Base-by-base conservation (phyloP, 2,329 filamentous ascomycete species). In the Emmonsiellopsis sp. region DNA sequence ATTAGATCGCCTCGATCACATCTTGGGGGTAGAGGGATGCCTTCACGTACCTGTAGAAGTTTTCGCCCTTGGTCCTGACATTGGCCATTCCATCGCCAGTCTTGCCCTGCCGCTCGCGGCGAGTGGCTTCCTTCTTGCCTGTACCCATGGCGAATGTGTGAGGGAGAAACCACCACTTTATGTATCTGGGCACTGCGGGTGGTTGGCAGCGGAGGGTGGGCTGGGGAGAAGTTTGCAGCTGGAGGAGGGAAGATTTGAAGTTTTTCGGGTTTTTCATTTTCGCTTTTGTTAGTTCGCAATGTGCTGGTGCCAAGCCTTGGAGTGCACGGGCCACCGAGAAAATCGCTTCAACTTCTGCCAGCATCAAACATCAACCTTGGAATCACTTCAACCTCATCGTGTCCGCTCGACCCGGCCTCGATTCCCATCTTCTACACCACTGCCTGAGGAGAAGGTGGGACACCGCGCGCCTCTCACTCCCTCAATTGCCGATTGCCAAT, bases 11-110 rank as follows among this genome's bases (percentile, higher is more conserved):
- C 32, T 42, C 32, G 42, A 43, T 50, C 6, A 39, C 21, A 34
- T 42, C 14, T 32, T 13, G 14, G 10, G 44, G n/a, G 31, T 4
- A 46, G 14, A 52, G 10, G 5, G 37, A n/a, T 42, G 48, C n/a
- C n/a, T 42, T 33, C 56, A 48, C 77, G 60, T 75, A 86, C 79
- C 88, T 84, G 77, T 97, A 97, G 76, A 97, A 98, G 77, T 97
- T 97, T 79, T 97, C 92, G 74, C 93, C 93, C 76, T 98, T 98
- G 63, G 84, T 79, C 65, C 85, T 88, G 66, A 97, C 88, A 75
- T 97, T 97, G 64, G 75, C 84, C 82, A 95, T 89, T 69, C 89
- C 89, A 82, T 93, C 86, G 61, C 82, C 81, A 49, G 81, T 81
- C 75, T 91, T 92, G 62, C 88, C 89, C 80, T 96, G 84, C 70